Base-by-base conservation (phyloP, 108 stramenopile species). In the Epipyxis sp. region DNA sequence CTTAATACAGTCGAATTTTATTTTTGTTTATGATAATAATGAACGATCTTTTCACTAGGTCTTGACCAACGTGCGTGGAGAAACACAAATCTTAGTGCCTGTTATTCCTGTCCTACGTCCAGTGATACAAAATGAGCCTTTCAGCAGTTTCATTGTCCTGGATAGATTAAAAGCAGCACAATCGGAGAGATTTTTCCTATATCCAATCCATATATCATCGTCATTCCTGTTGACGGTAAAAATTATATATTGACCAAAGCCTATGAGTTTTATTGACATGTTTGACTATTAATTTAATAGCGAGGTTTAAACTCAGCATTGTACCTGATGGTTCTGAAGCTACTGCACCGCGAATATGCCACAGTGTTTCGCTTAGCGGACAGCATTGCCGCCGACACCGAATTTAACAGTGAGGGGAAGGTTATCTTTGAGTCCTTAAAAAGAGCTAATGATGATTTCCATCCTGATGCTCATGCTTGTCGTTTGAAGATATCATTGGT, bases 381-480 rank as follows among this genome's bases (percentile, higher is more conserved):
- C 16, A 65, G 59, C 30, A 39, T 79, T 13, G 78, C 82, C 37
- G 59, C 78, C 25, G 82, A 83, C 59, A 74, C 69, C 2, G 37
- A 27, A 1, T 78, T 83, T 13, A 59, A 42, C 35, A 78, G 35
- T 1, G 78, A 79, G 1, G 82, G 67, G 6, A 32, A 40, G 1
- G 40, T 20, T 29, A 79, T 83, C 40, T 83, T 42, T 40, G 42
- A 72, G 13, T 29, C 40, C 3, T 79, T 82, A 29, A 42, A 46
- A 37, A 27, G 27, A 29, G 71, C 82, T 0, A 58, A 69, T 34
- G 57, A 79, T 76, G 82, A 82, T 69, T 71, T 43, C 40, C 82
- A 82, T 42, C 82, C 82, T 16, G 82, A 82, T 44, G 82, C 82
- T 16, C 82, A 82, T 44, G 82, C 78, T 27, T 78, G 78, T 59